Percentiles rank a stretch among this genome's conserved stretches.
phyloP scores from a whole-genome alignment of 768 basidiomycete species.

The Mrakia blollopis region DNA sequence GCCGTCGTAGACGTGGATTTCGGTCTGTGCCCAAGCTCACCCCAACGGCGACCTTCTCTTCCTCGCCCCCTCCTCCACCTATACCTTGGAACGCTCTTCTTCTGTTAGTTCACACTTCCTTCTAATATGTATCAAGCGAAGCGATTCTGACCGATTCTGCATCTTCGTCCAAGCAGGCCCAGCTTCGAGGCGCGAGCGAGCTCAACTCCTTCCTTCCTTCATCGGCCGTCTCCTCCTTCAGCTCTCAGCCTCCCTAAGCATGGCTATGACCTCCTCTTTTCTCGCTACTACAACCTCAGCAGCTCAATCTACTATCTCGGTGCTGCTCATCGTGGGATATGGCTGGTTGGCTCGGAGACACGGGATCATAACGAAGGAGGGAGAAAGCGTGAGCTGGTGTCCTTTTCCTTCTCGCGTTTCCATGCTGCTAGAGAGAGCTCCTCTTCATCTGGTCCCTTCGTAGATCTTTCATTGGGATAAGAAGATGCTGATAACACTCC shows the following conservation, averaged over 20 bases:
- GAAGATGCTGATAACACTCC: background rate
- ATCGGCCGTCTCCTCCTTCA: background rate
- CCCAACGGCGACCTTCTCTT: no score
- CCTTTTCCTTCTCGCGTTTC: background rate
- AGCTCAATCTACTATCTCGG: constrained; percentile 39
- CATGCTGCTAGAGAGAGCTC: background rate
- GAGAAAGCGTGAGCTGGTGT: constrained; percentile 34
- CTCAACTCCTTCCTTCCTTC: background rate
- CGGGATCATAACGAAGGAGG: constrained; percentile 36
- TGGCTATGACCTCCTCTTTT: constrained; percentile 4
- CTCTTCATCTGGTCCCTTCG: no score
- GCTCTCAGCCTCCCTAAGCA: constrained; percentile 1
- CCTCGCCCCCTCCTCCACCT: no score
- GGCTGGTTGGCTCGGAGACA: constrained; percentile 34
- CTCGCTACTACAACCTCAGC: constrained; percentile 37
- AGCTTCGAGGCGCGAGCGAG: background rate
- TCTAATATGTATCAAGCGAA: background rate
- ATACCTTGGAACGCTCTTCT: no score
- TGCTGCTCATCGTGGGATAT: constrained; percentile 40
- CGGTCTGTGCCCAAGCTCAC: no score
- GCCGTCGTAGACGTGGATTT: no score
- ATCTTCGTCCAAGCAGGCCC: background rate
- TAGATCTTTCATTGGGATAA: no score
- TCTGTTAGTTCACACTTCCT: background rate
- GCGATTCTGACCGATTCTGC: background rate